Evolutionary conservation across 345 rosid genomes (phyloP).

Genomic region (Aquilaria malaccensis): DNA sequence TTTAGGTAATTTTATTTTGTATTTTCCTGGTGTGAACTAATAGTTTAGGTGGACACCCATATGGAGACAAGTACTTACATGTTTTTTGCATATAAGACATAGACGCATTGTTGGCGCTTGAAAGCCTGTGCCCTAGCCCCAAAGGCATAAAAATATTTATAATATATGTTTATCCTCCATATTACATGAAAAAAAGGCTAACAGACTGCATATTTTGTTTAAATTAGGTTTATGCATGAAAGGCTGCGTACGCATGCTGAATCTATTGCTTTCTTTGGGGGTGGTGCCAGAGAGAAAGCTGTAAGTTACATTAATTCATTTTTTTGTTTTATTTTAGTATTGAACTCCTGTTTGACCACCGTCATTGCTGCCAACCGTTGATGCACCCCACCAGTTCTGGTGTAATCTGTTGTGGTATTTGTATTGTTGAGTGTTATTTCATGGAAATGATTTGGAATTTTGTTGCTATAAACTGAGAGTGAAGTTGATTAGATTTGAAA

Average conservation of each 20-base stretch:
- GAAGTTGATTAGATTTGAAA: no score
- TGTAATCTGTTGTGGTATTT: no score
- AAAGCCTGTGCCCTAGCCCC: no score
- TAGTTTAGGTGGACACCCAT: neutral
- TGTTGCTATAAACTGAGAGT: no score
- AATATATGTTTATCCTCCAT: constrained; percentile 6
- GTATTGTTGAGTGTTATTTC: no score
- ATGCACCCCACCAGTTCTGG: no score
- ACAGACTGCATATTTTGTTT: constrained; percentile 13
- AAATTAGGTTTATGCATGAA: constrained; percentile 96
- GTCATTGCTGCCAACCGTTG: no score
- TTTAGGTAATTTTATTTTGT: constrained; percentile 54
- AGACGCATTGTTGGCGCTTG: no score
- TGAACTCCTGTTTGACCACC: no score
- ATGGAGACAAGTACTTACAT: neutral
- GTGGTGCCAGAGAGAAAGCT: constrained; percentile 95
- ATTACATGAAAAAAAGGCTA: constrained; percentile 7
- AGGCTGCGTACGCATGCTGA: constrained; percentile 97
- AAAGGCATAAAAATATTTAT: neutral
- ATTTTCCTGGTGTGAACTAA: neutral
- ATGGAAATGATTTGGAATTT: no score
- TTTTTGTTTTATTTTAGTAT: neutral
- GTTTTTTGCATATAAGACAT: no score
- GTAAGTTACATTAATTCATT: constrained; percentile 43
- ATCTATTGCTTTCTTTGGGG: constrained; percentile 99